These are phyloP conservation scores for Ogataea minuta DNA, from an alignment of 805 yeast species.

Conservation along the genomic window DNA sequence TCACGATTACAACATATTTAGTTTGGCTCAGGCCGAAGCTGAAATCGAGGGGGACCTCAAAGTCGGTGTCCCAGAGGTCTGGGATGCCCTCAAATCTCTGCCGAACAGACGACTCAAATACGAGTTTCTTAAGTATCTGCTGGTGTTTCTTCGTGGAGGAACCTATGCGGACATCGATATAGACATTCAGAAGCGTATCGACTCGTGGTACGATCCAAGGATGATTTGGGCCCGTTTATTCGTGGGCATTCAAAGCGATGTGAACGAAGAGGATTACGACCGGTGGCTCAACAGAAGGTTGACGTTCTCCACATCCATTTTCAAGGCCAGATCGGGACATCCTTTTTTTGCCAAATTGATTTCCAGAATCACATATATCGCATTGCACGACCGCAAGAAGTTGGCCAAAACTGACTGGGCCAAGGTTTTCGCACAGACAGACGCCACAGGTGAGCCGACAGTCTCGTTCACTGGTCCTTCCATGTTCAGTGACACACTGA, in stretches of 20 bases:
- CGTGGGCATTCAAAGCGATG: conserved; percentile 25
- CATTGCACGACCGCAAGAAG: conserved; percentile 13
- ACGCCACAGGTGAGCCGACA: conserved; percentile 23
- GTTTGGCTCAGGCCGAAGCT: conserved; percentile 10
- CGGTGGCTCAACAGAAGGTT: conserved; percentile 21
- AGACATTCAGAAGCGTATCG: conserved; percentile 40
- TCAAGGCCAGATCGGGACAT: conserved; percentile 24
- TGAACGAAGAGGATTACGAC: conserved; percentile 20
- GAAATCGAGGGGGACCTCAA: conserved; percentile 12
- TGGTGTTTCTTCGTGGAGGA: conserved; percentile 51
- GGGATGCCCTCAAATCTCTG: conserved; percentile 43
- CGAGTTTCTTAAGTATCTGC: conserved; percentile 53
- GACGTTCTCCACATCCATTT: conserved; percentile 21
- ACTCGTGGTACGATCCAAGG: conserved; percentile 22
- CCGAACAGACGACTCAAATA: conserved; percentile 46
- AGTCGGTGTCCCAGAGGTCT: conserved; percentile 43
- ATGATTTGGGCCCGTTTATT: conserved; percentile 14
- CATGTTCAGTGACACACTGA: conserved; percentile 25
- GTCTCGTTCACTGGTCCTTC: conserved; percentile 26
- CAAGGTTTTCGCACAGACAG: conserved; percentile 11
- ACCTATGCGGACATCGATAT: conserved; percentile 56
- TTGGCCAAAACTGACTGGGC: conserved; percentile 19
- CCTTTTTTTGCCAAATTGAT: conserved; percentile 28
- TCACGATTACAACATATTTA: conserved; percentile 8
- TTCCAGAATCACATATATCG: conserved; percentile 22